phyloP scores from a whole-genome alignment of 345 rosid species.

The Camelina laxa region DNA sequence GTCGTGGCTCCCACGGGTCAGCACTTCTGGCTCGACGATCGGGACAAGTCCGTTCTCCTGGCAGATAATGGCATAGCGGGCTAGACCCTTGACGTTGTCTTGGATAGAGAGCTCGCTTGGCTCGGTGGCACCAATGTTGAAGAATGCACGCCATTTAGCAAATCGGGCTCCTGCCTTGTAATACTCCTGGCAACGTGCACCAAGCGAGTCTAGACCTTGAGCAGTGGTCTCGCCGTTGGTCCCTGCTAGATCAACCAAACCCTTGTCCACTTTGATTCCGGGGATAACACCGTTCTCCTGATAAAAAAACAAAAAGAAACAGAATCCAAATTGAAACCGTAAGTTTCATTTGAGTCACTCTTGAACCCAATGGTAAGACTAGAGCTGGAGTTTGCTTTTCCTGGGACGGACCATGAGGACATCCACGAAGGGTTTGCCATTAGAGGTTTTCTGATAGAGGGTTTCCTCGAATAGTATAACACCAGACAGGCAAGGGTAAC shows the following conservation, averaged over 20 bases:
- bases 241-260: conserved; percentile 80
- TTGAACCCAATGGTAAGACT: conserved; percentile 7
- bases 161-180: conserved; percentile 93
- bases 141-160: conserved; percentile 98
- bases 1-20: conserved; percentile 85
- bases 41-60: conserved; percentile 96
- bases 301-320: not conserved
- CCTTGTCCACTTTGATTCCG: conserved; percentile 97
- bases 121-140: conserved; percentile 83
- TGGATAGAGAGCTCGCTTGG: conserved; percentile 83
- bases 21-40: conserved; percentile 87
- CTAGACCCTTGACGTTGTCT: conserved; percentile 92
- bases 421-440: conserved; percentile 82
- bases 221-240: conserved; percentile 93
- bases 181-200: conserved; percentile 81
- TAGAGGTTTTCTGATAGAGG: conserved; percentile 79
- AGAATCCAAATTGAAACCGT: not conserved
- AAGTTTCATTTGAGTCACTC: conserved; percentile 21
- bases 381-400: conserved; percentile 2
- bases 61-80: conserved; percentile 93
- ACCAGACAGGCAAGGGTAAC: conserved; percentile 80
- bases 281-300: conserved; percentile 79
- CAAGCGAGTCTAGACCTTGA: conserved; percentile 88
- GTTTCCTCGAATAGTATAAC: conserved; percentile 97
- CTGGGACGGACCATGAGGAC: conserved; percentile 53